Evolutionary conservation across 1,284 basidiomycete species (phyloP), one percentile per base, ranked within the genome.

Genomic region (Agaricales sp.): DNA sequence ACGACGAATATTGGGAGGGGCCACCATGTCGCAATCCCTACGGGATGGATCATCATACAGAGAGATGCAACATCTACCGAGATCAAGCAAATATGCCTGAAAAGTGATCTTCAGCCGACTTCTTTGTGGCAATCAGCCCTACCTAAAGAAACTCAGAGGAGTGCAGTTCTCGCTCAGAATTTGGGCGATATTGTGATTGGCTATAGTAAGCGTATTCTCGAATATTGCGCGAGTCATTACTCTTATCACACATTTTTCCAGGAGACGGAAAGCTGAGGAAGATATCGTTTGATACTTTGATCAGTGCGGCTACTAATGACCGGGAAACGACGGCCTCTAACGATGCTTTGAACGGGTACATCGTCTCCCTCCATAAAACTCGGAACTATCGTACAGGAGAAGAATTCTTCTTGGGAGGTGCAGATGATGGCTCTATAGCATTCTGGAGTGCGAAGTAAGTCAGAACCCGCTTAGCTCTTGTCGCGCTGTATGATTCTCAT

Each of bases 351-450:
- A 59, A 69, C 41, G 80, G 77, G 0, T 61, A 59, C 23, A 65
- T 88, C 41, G 59, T 68, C 14, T 66, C 67, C 12, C 61, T 90
- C 35, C 75, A 80, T 57, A 53, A 73, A 18, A 69, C 79, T 3
- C 69, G 71, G 46, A 78, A 82, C 53, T 64, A 68, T 14, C 62
- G 75, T 30, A 82, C 77, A 1, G 71, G 71, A 21, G 76, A 85
- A 51, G 70, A 63, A 14, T 72, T 78, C 23, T 64, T 91, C 14
- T 63, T 87, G 14, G 86, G 83, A 12, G 87, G 88, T 3, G 75
- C 74, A 0, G 80, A 86, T 51, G 82, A 88, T 58, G 88, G 88
- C 2, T 80, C 80, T 0, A 71, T 90, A 20, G 77, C 75, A 0
- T 68, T 87, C 52, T 92, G 86, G 87, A 68, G 73, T 4, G 54